Base-by-base conservation (phyloP, 2,329 filamentous ascomycete genomes). In the Leptographium flavum region DNA sequence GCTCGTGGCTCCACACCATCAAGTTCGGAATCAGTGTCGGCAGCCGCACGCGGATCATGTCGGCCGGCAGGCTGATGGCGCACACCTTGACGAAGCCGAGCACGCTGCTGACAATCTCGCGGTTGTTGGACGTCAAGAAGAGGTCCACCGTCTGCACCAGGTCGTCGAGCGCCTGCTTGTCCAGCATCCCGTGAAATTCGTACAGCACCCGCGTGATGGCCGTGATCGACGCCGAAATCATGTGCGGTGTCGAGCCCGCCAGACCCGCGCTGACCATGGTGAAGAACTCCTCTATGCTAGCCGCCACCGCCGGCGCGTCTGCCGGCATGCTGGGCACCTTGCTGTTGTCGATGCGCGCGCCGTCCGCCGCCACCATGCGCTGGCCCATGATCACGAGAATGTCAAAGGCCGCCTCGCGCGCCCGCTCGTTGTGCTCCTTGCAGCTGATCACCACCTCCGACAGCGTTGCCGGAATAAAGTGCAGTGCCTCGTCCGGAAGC, bases 191-290 rank as follows among this genome's bases (percentile, higher is more conserved):
- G 45, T 86, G 82, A 69, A 94, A 98, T 58, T 95, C 84, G 63
- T 88, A 96, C 27, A 98, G 74, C 23, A 95, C 79, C n/a, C 92
- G 79, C 14, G 87, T 92, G 32, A 98, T 74, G 14, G 92, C 90
- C 1, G 87, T 96, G 59, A 98, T 88, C n/a, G 86, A 87, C 0
- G 92, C 92, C 7, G 87, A 94, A 50, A 96, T 88, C 87, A 96
- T 95, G 66, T 96, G 90, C 28, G 92, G 88, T 11, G 87, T 90
- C 55, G 81, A 83, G 46, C 88, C 90, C 2, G 90, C 92, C 44
- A 98, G 74, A 65, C 92, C 92, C 41, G 92, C 92, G 53, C 86
- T 94, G 27, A 96, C 84, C 92, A 98, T 98, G 45, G 90, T 95
- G 67, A 96, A 86, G 65, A 87, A 96, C 62, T 96, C 92, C 57